Evolutionary conservation across 192 early-diverging fungal genomes (phyloP).

Genomic region (Radiomyces spectabilis): DNA sequence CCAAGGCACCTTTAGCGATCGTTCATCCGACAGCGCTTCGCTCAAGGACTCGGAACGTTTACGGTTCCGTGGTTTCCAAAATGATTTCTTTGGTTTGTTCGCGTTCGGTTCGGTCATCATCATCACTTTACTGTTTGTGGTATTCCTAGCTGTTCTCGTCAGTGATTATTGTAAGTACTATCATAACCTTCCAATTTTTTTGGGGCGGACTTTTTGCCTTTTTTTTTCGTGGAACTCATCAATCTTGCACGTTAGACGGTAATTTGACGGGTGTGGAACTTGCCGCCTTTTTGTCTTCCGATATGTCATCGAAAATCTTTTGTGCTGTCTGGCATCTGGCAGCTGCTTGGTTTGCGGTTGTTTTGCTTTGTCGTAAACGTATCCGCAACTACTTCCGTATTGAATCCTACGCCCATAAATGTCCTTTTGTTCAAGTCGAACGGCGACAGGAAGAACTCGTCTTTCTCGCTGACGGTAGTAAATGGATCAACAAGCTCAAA

Average conservation of each 20-base stretch:
- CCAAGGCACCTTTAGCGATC: no score
- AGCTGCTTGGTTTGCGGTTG: conserved; percentile 57
- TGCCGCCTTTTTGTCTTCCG: conserved; percentile 53
- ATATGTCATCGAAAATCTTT: conserved; percentile 54
- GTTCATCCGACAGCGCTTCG: background rate
- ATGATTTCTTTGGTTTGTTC: conserved; percentile 44
- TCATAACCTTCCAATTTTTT: background rate
- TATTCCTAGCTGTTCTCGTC: conserved; percentile 59
- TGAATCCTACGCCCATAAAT: conserved; percentile 38
- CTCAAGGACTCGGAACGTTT: conserved; percentile 28
- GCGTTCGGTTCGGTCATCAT: conserved; percentile 39
- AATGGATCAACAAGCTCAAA: conserved; percentile 31
- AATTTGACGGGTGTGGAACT: conserved; percentile 42
- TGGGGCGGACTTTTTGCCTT: background rate
- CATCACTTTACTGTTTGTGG: conserved; percentile 57
- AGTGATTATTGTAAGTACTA: conserved; percentile 61
- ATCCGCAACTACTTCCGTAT: conserved; percentile 70
- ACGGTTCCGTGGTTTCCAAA: conserved; percentile 57
- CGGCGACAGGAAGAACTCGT: conserved; percentile 39
- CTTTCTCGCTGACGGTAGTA: conserved; percentile 41
- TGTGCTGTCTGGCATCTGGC: conserved; percentile 69
- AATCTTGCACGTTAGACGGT: conserved; percentile 25
- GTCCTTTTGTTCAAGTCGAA: conserved; percentile 48
- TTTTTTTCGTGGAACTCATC: background rate
- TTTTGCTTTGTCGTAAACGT: conserved; percentile 35